phyloP scores from a whole-genome alignment of 2,329 filamentous ascomycete genomes.

The Ophiostoma piceae region DNA sequence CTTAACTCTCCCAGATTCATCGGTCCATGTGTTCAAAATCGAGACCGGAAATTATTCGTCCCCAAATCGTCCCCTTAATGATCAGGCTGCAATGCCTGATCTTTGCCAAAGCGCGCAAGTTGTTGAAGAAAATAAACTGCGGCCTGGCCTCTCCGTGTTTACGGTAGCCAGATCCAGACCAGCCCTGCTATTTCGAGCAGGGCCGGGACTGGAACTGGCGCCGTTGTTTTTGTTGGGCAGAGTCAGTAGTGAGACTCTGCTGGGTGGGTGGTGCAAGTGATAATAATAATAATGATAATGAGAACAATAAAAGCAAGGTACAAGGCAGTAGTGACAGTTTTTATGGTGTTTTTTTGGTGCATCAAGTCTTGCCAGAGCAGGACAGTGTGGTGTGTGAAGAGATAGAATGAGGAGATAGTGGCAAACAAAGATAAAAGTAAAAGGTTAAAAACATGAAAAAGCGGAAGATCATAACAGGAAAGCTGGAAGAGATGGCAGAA shows the following conservation, averaged over 20 bases:
- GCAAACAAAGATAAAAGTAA: neutral
- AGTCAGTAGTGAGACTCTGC: neutral
- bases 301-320: neutral
- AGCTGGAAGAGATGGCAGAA: neutral
- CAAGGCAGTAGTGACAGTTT: neutral
- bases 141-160: neutral
- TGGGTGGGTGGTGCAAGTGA: neutral
- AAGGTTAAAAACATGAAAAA: neutral
- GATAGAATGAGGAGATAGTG: neutral
- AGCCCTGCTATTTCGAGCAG: neutral
- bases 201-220: neutral
- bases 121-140: constrained; percentile 3
- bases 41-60: constrained; percentile 5
- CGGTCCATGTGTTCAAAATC: constrained; percentile 17
- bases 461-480: neutral
- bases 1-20: neutral
- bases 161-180: neutral
- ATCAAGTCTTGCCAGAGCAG: neutral
- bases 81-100: neutral
- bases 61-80: neutral
- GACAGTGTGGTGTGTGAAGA: neutral
- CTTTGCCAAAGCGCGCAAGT: neutral
- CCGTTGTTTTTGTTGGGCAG: constrained; percentile 1
- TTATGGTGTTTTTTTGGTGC: neutral
- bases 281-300: neutral